Evolutionary conservation across 129 eudicot genomes (phyloP).

Genomic region (Flaveria ramosissima): DNA sequence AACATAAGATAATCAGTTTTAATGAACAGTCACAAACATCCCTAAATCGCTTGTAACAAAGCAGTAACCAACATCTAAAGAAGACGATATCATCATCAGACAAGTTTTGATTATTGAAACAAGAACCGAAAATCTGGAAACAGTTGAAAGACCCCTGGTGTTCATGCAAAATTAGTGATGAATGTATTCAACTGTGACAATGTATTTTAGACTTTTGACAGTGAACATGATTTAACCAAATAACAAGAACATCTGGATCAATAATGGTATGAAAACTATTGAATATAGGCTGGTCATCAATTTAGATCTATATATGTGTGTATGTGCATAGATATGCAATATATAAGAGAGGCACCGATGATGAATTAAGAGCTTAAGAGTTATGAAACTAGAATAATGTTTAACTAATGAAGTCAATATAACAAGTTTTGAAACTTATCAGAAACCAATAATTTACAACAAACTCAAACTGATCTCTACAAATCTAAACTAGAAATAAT

Average conservation of each 20-base stretch:
- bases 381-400: background rate
- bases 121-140: too few species aligned
- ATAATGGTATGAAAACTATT: background rate
- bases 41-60: too few species aligned
- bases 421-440: constrained; percentile 22
- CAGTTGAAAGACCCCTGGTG: too few species aligned
- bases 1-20: too few species aligned
- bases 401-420: constrained; percentile 1
- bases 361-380: background rate
- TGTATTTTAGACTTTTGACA: too few species aligned
- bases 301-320: background rate
- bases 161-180: too few species aligned
- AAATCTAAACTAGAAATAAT: constrained; percentile 29
- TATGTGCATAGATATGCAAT: background rate
- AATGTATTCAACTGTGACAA: too few species aligned
- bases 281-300: background rate
- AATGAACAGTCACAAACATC: too few species aligned
- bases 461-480: constrained; percentile 44
- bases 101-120: too few species aligned
- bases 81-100: too few species aligned
- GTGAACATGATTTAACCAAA: background rate
- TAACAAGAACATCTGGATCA: background rate
- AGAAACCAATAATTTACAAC: constrained; percentile 57
- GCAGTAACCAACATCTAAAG: too few species aligned
- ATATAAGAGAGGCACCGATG: background rate